phyloP scores from a whole-genome alignment of 192 early-diverging fungal genomes.

The Gryganskiella cystojenkinii region DNA sequence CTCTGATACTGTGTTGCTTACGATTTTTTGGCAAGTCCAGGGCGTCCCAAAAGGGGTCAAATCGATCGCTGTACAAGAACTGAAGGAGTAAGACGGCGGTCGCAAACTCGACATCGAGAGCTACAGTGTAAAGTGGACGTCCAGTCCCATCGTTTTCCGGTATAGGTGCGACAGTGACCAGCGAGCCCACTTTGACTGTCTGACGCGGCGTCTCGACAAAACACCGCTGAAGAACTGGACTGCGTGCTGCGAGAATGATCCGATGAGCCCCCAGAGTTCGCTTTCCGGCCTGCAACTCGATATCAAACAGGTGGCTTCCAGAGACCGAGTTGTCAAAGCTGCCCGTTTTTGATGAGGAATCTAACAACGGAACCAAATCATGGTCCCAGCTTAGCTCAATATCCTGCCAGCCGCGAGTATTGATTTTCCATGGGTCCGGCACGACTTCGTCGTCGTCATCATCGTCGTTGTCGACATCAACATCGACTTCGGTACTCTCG shows the following conservation, averaged over 20 bases:
- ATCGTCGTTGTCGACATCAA: conserved; percentile 30
- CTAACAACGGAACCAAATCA: conserved; percentile 36
- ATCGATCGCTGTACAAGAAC: conserved; percentile 63
- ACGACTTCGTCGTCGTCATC: conserved; percentile 5
- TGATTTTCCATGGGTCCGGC: conserved; percentile 29
- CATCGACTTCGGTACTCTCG: neutral
- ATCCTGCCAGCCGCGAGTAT: conserved; percentile 31
- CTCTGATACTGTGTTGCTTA: conserved; percentile 16
- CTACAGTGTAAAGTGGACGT: conserved; percentile 18
- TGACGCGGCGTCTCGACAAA: conserved; percentile 18
- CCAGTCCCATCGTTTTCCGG: neutral
- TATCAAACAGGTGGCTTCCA: conserved; percentile 54
- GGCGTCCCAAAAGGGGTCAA: conserved; percentile 57
- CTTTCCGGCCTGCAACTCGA: conserved; percentile 56
- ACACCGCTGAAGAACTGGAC: conserved; percentile 41
- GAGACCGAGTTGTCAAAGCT: conserved; percentile 14
- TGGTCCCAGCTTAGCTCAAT: conserved; percentile 46
- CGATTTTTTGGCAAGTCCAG: conserved; percentile 13
- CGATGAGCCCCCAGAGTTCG: conserved; percentile 57
- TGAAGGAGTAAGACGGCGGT: conserved; percentile 60
- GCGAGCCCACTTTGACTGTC: conserved; percentile 6
- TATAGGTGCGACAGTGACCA: conserved; percentile 12
- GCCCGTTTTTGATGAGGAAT: neutral
- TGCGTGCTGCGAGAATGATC: conserved; percentile 57
- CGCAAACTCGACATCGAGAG: conserved; percentile 39